Base-by-base conservation (phyloP, 2,329 filamentous ascomycete species). In the Lizonia empirigonia region DNA sequence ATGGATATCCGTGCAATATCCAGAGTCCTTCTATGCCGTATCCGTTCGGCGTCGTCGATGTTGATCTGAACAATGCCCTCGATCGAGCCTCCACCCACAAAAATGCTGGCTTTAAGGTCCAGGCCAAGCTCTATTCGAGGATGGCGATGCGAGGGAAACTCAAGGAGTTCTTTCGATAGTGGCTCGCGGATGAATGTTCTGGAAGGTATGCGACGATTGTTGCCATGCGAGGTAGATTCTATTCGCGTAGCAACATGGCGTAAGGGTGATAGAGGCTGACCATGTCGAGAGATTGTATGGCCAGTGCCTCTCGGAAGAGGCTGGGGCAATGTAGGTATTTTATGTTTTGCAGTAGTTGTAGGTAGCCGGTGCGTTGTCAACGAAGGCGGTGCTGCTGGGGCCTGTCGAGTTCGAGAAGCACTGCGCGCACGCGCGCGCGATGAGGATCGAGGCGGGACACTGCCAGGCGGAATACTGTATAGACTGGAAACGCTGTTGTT, bases 11-110 rank as follows among this genome's bases (percentile, higher is more conserved):
- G 74, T 10, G 75, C 76, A 39, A 83, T 74, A 30, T 76, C 76
- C 20, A 83, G 59, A 29, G 72, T 72, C 46, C 72, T 69, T 56
- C 74, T 74, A 50, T 77, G 74, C 50, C 76, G 69, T 53, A 73
- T 63, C 48, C 74, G 69, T 46, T 78, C 75, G 38, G 75, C 73
- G 55, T 78, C 77, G 45, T 81, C 77, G 27, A 82, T 69, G 6
- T 70, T 74, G 39, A 82, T 68, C 42, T 76, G 75, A 10, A 80
- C 70, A 46, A 74, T 73, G 16, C 81, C 81, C 68, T 83, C 80
- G 12, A 82, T 73, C 9, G 76, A 81, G 7, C 80, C 78, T 22
- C 80, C 80, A 15, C 81, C 81, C n/a, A 83, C 78, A 51, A 81
- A 82, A 7, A 83, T 64, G 4, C 80, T 74, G 15, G 79, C 78